Evolutionary conservation across 768 basidiomycete species (phyloP).

Genomic region (Termitomyces heimii): DNA sequence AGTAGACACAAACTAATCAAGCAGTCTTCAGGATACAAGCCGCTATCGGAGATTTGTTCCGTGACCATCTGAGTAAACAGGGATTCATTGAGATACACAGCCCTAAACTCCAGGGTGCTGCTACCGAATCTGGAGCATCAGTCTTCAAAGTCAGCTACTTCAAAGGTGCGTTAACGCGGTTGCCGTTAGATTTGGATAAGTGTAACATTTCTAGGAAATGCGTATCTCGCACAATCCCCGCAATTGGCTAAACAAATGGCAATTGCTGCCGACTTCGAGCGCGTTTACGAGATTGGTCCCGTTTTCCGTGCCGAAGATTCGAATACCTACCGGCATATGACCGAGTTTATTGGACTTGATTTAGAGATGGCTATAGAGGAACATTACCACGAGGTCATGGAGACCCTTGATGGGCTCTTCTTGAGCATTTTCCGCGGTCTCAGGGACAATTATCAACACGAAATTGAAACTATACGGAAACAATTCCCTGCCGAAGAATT

Average conservation of each 20-base stretch:
- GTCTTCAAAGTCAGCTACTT: constrained; percentile 99
- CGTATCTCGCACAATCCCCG: constrained; percentile 94
- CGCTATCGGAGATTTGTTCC: constrained; percentile 85
- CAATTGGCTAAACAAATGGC: constrained; percentile 99
- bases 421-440: constrained; percentile 83
- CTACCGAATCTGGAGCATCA: constrained; percentile 93
- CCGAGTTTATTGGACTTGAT: constrained; percentile 98
- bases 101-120: constrained; percentile 94
- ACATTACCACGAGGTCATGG: constrained; percentile 97
- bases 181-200: not conserved
- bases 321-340: constrained; percentile 96
- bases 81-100: constrained; percentile 95
- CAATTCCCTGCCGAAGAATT: constrained; percentile 97
- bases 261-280: constrained; percentile 96
- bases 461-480: constrained; percentile 74
- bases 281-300: constrained; percentile 94
- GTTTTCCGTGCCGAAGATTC: constrained; percentile 98
- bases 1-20: constrained; percentile 89
- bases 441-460: constrained; percentile 66
- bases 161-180: constrained; percentile 53
- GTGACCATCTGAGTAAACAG: constrained; percentile 64
- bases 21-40: constrained; percentile 91
- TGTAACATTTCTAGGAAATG: constrained; percentile 49
- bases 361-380: constrained; percentile 98
- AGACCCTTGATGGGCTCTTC: constrained; percentile 84